Base-by-base conservation (phyloP, 1,284 basidiomycete species). In the Austroboletus niveus region DNA sequence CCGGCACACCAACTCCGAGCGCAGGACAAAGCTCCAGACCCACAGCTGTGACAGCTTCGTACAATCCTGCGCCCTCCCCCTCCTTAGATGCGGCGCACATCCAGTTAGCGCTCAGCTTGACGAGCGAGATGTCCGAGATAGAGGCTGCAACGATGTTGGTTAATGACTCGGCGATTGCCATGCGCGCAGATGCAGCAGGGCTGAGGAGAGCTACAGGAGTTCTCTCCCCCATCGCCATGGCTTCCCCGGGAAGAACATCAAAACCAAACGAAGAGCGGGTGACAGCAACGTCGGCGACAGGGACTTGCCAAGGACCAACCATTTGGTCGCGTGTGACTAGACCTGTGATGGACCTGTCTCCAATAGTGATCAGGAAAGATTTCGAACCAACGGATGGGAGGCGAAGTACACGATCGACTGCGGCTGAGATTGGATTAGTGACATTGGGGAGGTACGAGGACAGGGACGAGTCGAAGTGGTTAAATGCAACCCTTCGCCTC, bases 91-190 rank as follows among this genome's bases (percentile, higher is more conserved):
- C 93, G 1, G 95, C 93, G 56, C 92, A 94, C 97, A 99, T 99
- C 97, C 97, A 99, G 72, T 99, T 99, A 49, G 96, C 96, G 59
- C 92, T 94, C 17, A 99, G 80, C 75, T 99, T 99, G 66, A 98
- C 84, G 51, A 80, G 77, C 5, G 79, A 76, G 14, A 98, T 75
- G 39, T 82, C 79, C 11, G 82, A 82, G 49, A 96, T 75, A 46
- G 82, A 81, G 3, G 95, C 85, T 10, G 97, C 95, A 0, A 82
- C 85, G 49, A 99, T 79, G 71, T 99, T 99, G 57, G 89, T 94
- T 47, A 99, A 79, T 4, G 96, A 82, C 71, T 99, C 97, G 15
- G 84, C 95, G 36, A 99, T 88, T 24, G 96, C 96, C 89, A 99
- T 96, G 39, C 93, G 84, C 1, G 94, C 96, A 0, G 94, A 94